Evolutionary conservation across 2,329 filamentous ascomycete species (phyloP).

Genomic region (Curvularia lunata): DNA sequence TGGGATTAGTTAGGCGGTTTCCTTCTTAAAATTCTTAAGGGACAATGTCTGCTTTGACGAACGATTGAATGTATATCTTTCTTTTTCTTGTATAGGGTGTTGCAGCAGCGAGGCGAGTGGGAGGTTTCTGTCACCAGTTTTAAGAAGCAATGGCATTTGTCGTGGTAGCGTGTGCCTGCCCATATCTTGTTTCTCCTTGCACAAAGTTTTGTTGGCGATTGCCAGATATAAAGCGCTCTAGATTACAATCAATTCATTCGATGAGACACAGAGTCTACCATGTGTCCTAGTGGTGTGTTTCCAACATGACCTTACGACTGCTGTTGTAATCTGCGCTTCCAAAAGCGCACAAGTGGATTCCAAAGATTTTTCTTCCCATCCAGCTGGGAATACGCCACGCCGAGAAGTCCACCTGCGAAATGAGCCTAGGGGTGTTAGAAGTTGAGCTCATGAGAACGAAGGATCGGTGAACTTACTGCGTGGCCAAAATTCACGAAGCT

Average conservation of each 20-base stretch:
- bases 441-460: not conserved
- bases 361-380: slow-evolving; percentile 43
- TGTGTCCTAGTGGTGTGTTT: not conserved
- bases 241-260: not conserved
- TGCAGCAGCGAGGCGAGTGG: not conserved
- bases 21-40: not conserved
- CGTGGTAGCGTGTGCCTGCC: not conserved
- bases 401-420: slow-evolving; percentile 38
- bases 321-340: slow-evolving; percentile 33
- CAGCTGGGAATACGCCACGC: slow-evolving; percentile 42
- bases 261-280: not conserved
- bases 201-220: not conserved
- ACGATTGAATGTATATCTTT: not conserved
- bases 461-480: slow-evolving; percentile 36
- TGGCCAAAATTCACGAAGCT: slow-evolving; percentile 41
- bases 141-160: not conserved
- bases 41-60: no score
- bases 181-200: not conserved
- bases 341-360: slow-evolving; percentile 43
- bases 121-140: not conserved
- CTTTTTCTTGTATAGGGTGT: not conserved
- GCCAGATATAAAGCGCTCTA: not conserved
- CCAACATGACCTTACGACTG: not conserved
- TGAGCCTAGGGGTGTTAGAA: slow-evolving; percentile 40
- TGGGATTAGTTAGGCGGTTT: not conserved